Base-by-base conservation (phyloP, 1,284 basidiomycete genomes). In the Apiotrichum sp. region DNA sequence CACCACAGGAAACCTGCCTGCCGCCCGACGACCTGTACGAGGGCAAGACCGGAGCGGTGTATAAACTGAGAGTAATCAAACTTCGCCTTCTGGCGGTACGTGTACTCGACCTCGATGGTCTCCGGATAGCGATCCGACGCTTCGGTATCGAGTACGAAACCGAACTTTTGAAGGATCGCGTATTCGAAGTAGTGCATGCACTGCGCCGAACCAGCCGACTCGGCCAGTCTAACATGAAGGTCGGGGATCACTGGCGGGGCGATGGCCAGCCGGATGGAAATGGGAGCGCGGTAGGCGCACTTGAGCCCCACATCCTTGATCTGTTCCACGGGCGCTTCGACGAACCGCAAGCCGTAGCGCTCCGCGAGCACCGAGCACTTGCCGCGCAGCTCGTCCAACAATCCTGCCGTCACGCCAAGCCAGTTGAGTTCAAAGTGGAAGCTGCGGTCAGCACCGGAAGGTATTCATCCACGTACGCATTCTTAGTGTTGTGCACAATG, bases 391-490 rank as follows among this genome's bases (percentile, higher is more conserved):
- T 96, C 92, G 62, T 98, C 95, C 57, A 98, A 89, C 62, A 88
- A 87, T n/a, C 89, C 84, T n/a, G 92, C 89, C 0, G 92, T 93
- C 0, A 93, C 90, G 8, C 92, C 93, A 31, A 98, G 86, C 95
- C 96, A 98, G 64, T 98, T 92, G 43, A 98, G 80, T 74, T 98
- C 93, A 67, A 96, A 91, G 75, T 96, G 92, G 77, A 93, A 93
- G 0, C 72, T 74, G 56, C 11, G 57, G 56, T 41, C 8, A 36
- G 48, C 9, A 32, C 46, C 29, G 10, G 40, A 10, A n/a, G 3
- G 22, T 47, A 36, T 2, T 44, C 1, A 3, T 4, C 1, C 5
- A 71, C 73, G 68, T 52, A 75, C 55, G 89, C 90, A 42, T 87
- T 93, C 14, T 81, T 82, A 0, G 89, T 87, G 68, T 95, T 95